These are phyloP conservation scores for Barbatosphaeria neglecta DNA, from an alignment of 495 filamentous ascomycete genomes.

Conservation along the genomic window DNA sequence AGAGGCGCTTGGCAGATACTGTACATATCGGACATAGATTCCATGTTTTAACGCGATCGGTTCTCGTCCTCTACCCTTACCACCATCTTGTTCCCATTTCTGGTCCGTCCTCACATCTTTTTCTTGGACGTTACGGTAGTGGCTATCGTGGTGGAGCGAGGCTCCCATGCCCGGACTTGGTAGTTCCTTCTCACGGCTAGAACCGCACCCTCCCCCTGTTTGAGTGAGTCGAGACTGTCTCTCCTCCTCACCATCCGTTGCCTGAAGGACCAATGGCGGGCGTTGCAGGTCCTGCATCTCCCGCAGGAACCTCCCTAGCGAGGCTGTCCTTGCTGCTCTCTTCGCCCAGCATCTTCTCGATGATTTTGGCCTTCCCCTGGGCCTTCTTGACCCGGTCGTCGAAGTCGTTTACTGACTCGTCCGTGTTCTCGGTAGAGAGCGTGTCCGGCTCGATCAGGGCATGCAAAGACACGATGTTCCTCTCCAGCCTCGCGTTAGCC, in stretches of 20 bases:
- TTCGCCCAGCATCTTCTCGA: constrained; percentile 62
- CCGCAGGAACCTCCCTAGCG: background rate
- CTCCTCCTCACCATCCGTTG: background rate
- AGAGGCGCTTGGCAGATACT: background rate
- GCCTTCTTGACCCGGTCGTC: constrained; percentile 76
- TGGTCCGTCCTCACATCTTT: too few relatives aligned
- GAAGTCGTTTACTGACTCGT: constrained; percentile 74
- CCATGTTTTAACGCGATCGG: too few relatives aligned
- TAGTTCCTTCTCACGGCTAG: too few relatives aligned
- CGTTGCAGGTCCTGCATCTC: background rate
- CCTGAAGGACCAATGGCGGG: background rate
- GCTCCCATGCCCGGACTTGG: too few relatives aligned
- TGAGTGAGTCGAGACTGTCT: background rate
- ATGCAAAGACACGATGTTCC: constrained; percentile 59
- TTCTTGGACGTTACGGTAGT: background rate
- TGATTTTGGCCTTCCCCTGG: constrained; percentile 66
- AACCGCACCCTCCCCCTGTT: too few relatives aligned
- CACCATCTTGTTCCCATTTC: too few relatives aligned
- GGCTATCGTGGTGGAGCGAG: background rate
- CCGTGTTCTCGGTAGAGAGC: constrained; percentile 63
- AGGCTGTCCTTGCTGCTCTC: constrained; percentile 4
- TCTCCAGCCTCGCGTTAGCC: constrained; percentile 51
- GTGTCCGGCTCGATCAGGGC: constrained; percentile 72
- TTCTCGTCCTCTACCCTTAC: too few relatives aligned
- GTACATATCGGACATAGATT: constrained; percentile 6